A percentile compares a stretch with the other conserved stretches of the same genome.
phyloP scores from a whole-genome alignment of 352 stramenopile genomes.

The Saprolegnia diclina region DNA sequence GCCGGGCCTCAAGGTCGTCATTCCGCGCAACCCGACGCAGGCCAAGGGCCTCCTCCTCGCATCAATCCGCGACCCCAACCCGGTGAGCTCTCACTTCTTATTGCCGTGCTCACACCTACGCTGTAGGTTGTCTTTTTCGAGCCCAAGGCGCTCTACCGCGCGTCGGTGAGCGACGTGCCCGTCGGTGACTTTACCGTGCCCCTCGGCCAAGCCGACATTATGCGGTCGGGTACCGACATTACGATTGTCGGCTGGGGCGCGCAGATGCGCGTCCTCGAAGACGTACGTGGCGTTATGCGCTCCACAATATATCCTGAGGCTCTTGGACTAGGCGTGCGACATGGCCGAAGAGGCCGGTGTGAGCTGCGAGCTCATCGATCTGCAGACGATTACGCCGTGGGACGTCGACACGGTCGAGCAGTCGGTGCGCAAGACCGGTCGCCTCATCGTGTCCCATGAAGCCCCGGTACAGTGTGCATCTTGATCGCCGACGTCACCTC shows the following conservation, averaged over 20 bases:
- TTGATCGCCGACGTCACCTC: background rate
- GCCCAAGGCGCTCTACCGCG: conserved; percentile 97
- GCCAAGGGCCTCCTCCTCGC: conserved; percentile 96
- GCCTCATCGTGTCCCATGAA: conserved; percentile 95
- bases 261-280: conserved; percentile 82
- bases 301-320: background rate
- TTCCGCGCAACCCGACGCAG: conserved; percentile 90
- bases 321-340: conserved; percentile 46
- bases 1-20: conserved; percentile 96
- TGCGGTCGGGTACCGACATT: conserved; percentile 88
- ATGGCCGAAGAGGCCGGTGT: conserved; percentile 90
- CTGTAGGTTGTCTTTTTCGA: conserved; percentile 95
- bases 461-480: conserved; percentile 74
- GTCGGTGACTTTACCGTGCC: conserved; percentile 93
- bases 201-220: conserved; percentile 92
- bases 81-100: conserved; percentile 34
- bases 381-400: conserved; percentile 97
- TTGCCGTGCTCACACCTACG: no score
- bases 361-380: conserved; percentile 95
- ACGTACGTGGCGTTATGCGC: conserved; percentile 29
- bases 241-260: conserved; percentile 94
- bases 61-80: conserved; percentile 95
- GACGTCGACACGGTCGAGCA: conserved; percentile 91
- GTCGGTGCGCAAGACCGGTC: conserved; percentile 96
- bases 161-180: conserved; percentile 93